Conservation (phyloP, 371 early-diverging fungal genomes). For the Mucor indicus region DNA sequence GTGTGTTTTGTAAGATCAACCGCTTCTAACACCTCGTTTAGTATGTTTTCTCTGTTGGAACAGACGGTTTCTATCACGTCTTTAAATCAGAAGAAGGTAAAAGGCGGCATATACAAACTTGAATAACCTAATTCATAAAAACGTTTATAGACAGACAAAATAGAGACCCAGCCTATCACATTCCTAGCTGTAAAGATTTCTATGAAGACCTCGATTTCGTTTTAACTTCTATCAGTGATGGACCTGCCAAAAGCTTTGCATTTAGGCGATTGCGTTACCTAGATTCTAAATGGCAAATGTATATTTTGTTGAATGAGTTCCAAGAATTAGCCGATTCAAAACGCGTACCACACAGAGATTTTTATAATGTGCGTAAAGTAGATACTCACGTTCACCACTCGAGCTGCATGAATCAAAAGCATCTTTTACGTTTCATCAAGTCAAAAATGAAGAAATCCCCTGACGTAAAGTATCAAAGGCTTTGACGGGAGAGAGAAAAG, state of each 20-base stretch:
- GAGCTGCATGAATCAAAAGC: slow-evolving; percentile 98
- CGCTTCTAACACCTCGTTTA: slow-evolving; percentile 1
- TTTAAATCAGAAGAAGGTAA: slow-evolving; percentile 23
- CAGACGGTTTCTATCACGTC: slow-evolving; percentile 37
- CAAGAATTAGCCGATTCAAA: slow-evolving; percentile 95
- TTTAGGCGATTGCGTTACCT: slow-evolving; percentile 92
- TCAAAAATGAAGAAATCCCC: slow-evolving; percentile 86
- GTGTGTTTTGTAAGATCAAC: not conserved
- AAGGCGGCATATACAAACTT: too few species aligned
- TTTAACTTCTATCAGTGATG: slow-evolving; percentile 80
- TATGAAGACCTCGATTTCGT: slow-evolving; percentile 88
- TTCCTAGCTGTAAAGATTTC: slow-evolving; percentile 85
- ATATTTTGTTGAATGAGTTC: slow-evolving; percentile 87
- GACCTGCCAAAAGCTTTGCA: slow-evolving; percentile 95
- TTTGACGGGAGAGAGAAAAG: not conserved
- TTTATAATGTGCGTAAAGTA: slow-evolving; percentile 98
- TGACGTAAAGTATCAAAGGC: slow-evolving; percentile 68
- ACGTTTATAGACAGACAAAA: not conserved
- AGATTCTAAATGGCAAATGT: slow-evolving; percentile 95
- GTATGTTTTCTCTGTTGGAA: slow-evolving; percentile 25
- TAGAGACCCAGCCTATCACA: slow-evolving; percentile 33
- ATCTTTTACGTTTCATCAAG: slow-evolving; percentile 96
- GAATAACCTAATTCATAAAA: not conserved
- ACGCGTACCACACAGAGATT: slow-evolving; percentile 94
- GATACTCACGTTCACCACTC: slow-evolving; percentile 99